phyloP scores from a whole-genome alignment of 1,284 basidiomycete genomes.

The Mycosarcoma maydis region DNA sequence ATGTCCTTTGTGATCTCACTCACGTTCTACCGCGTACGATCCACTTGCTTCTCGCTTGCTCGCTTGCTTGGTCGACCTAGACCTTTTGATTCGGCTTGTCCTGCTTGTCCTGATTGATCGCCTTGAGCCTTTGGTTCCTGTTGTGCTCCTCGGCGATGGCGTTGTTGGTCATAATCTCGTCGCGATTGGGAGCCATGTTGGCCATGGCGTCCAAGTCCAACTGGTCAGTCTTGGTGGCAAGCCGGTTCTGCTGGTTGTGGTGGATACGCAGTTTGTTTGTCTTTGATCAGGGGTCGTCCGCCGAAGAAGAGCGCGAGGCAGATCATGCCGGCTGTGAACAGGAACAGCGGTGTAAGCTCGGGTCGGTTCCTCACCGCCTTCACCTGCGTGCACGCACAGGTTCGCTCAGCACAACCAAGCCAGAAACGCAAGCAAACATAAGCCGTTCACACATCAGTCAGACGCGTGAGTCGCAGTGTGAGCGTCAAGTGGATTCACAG shows the following conservation, averaged over 20 bases:
- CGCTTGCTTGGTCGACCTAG: slow-evolving; percentile 1
- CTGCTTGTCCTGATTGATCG: slow-evolving; percentile 24
- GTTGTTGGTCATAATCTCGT: slow-evolving; percentile 38
- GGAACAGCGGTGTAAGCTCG: slow-evolving; percentile 46
- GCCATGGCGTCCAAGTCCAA: slow-evolving; percentile 38
- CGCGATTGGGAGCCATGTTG: slow-evolving; percentile 32
- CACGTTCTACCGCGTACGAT: too few species aligned
- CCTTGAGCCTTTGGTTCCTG: slow-evolving; percentile 11
- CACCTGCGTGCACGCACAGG: slow-evolving; percentile 7
- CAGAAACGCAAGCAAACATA: too few species aligned
- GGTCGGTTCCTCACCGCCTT: slow-evolving; percentile 34
- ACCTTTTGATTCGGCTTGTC: slow-evolving; percentile 33
- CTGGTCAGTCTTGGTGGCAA: slow-evolving; percentile 26
- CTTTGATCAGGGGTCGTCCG: slow-evolving; percentile 27
- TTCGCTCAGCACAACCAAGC: too few species aligned
- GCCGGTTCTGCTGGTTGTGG: slow-evolving; percentile 18
- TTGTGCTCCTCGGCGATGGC: slow-evolving; percentile 25
- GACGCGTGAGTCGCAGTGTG: too few species aligned
- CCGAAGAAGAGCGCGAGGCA: slow-evolving; percentile 41
- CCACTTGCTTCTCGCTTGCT: too few species aligned
- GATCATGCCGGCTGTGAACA: slow-evolving; percentile 45
- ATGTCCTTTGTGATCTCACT: too few species aligned
- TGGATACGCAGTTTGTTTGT: slow-evolving; percentile 38
- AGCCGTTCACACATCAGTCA: too few species aligned
- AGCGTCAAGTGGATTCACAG: too few species aligned